A percentile compares a stretch with the other conserved stretches of the same genome.
Evolutionary conservation across 1,284 basidiomycete species (phyloP).

Genomic region (Ustilago lituana): DNA sequence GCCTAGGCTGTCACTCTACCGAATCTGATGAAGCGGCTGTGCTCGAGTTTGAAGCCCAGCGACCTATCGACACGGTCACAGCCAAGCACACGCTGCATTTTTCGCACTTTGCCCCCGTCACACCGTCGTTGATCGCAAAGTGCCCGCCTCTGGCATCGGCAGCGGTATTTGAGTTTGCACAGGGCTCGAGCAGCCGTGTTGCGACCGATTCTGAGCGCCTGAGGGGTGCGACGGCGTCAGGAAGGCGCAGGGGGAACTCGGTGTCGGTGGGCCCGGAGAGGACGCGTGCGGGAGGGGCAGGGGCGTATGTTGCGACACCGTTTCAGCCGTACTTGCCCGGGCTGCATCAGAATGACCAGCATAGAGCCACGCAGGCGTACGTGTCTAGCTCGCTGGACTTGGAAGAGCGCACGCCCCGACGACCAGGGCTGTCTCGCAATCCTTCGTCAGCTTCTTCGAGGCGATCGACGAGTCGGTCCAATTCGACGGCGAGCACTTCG

Average conservation of each 20-base stretch:
- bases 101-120: constrained; percentile 42
- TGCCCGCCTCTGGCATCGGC: constrained; percentile 9
- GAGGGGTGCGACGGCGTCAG: constrained; percentile 4
- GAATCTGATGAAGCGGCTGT: constrained; percentile 14
- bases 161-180: constrained; percentile 32
- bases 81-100: constrained; percentile 55
- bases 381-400: constrained; percentile 41
- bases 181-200: constrained; percentile 21
- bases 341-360: constrained; percentile 25
- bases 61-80: constrained; percentile 57
- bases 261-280: constrained; percentile 27
- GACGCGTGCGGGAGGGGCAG: not conserved
- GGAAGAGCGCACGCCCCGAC: constrained; percentile 7
- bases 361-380: constrained; percentile 8
- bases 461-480: constrained; percentile 19
- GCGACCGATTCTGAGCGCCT: constrained; percentile 20
- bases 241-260: constrained; percentile 17
- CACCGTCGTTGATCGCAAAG: constrained; percentile 8
- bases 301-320: constrained; percentile 16
- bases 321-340: constrained; percentile 35
- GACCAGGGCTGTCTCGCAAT: constrained; percentile 20
- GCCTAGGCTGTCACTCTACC: constrained; percentile 15
- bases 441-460: constrained; percentile 16
- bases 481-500: constrained; percentile 27
- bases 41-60: constrained; percentile 55